Evolutionary conservation across 2,329 filamentous ascomycete genomes (phyloP).

Genomic region (Aspergillus clavatus): DNA sequence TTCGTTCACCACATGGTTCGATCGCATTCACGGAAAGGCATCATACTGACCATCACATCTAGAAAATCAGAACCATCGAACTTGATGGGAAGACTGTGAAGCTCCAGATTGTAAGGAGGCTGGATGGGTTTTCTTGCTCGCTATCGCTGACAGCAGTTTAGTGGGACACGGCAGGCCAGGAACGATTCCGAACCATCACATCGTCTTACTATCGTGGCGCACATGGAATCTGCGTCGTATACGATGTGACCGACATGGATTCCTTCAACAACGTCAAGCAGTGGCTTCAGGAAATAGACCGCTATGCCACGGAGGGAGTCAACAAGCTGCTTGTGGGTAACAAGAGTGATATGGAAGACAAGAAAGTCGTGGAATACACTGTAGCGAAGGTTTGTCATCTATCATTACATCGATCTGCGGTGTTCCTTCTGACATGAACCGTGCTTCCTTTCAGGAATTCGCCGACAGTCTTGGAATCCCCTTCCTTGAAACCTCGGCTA

Average conservation of each 20-base stretch:
- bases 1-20: slow-evolving; percentile 1
- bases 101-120: slow-evolving; percentile 83
- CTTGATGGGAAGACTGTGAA: slow-evolving; percentile 99
- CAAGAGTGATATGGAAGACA: slow-evolving; percentile 99
- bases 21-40: slow-evolving; percentile 5
- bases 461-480: slow-evolving; percentile 97
- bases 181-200: slow-evolving; percentile 99
- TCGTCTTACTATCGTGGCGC: slow-evolving; percentile 99
- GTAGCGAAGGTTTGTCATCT: slow-evolving; percentile 81
- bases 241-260: slow-evolving; percentile 99
- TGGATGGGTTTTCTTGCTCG: no score
- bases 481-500: slow-evolving; percentile 98
- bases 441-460: slow-evolving; percentile 67
- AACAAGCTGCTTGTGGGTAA: slow-evolving; percentile 99
- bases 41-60: slow-evolving; percentile 19
- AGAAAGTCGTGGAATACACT: slow-evolving; percentile 99
- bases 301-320: slow-evolving; percentile 97
- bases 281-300: slow-evolving; percentile 99
- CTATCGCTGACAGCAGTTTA: slow-evolving; percentile 44
- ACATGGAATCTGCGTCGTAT: slow-evolving; percentile 98
- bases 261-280: slow-evolving; percentile 99
- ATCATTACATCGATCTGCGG: background rate
- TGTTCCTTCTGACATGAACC: slow-evolving; percentile 8
- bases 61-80: slow-evolving; percentile 99
- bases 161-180: slow-evolving; percentile 99